Conservation (phyloP, 257 asterid genomes). For the Solanum virginianum region DNA sequence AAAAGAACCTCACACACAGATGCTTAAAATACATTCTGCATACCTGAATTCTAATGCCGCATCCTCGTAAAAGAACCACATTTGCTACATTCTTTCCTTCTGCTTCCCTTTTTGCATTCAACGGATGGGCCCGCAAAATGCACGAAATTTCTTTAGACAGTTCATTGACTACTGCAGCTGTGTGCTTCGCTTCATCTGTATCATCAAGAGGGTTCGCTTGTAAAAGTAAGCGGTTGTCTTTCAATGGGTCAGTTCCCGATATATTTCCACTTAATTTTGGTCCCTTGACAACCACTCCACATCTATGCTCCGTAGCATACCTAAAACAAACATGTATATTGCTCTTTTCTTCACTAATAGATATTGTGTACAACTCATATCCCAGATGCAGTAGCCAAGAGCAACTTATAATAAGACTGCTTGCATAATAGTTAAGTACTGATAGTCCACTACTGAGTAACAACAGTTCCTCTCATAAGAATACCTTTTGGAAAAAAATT, state of each 20-base stretch:
- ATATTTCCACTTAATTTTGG: conserved; percentile 93
- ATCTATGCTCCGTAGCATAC: conserved; percentile 99
- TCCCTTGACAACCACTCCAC: conserved; percentile 98
- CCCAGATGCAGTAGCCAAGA: background rate
- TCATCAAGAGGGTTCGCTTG: conserved; percentile 79
- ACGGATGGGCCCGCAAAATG: conserved; percentile 65
- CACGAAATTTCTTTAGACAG: conserved; percentile 76
- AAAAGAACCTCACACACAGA: background rate
- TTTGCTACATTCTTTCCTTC: conserved; percentile 89
- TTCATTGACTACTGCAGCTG: conserved; percentile 79
- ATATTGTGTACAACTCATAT: background rate
- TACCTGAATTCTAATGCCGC: conserved; percentile 98
- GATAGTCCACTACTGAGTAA: background rate
- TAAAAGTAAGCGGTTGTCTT: conserved; percentile 78
- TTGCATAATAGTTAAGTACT: background rate
- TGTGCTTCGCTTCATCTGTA: conserved; percentile 76
- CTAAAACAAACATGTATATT: conserved; percentile 17
- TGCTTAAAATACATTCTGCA: background rate
- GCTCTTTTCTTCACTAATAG: background rate
- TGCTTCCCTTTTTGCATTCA: conserved; percentile 60
- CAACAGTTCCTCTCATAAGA: background rate
- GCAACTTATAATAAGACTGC: background rate
- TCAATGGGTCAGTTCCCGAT: conserved; percentile 94
- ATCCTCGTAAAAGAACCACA: conserved; percentile 82
- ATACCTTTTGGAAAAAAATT: background rate